These are phyloP conservation scores for Limnanthes douglasii DNA, from an alignment of 345 rosid genomes.

Conservation along the genomic window DNA sequence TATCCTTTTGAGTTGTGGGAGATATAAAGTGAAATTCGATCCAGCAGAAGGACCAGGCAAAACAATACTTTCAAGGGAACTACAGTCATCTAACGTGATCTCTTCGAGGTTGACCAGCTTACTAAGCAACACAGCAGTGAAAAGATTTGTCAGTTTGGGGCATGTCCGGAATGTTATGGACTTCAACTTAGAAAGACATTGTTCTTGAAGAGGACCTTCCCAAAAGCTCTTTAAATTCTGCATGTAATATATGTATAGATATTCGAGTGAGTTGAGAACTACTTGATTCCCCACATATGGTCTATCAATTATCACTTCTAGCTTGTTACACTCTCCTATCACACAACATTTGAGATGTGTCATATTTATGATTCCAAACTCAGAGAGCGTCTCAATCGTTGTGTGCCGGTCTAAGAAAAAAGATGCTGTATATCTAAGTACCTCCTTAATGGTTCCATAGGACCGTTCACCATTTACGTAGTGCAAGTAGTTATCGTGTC, in stretches of 20 bases:
- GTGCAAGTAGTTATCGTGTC: conserved; percentile 9
- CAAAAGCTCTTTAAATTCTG: not conserved
- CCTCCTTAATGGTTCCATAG: not conserved
- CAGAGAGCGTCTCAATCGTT: conserved; percentile 5
- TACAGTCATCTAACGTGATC: conserved; percentile 9
- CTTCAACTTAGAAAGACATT: conserved; percentile 10
- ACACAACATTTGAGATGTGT: conserved; percentile 12
- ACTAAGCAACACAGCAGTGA: conserved; percentile 1
- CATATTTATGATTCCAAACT: conserved; percentile 10
- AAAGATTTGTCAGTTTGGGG: conserved; percentile 3
- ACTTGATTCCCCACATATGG: not conserved
- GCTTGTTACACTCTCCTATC: conserved; percentile 12
- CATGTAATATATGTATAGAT: conserved; percentile 10
- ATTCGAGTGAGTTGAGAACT: conserved; percentile 5
- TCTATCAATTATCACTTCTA: conserved; percentile 8
- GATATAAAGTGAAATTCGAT: not conserved
- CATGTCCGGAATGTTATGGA: conserved; percentile 2
- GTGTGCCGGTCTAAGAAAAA: conserved; percentile 16
- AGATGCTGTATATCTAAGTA: conserved; percentile 4
- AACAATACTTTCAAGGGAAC: not conserved
- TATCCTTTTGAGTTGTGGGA: conserved; percentile 8
- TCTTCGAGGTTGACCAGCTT: conserved; percentile 6
- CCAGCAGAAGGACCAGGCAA: not conserved
- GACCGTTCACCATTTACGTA: conserved; percentile 10
- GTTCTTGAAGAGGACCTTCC: conserved; percentile 11